Evolutionary conservation across 192 early-diverging fungal species (phyloP).

Genomic region (Coemansia sp.): DNA sequence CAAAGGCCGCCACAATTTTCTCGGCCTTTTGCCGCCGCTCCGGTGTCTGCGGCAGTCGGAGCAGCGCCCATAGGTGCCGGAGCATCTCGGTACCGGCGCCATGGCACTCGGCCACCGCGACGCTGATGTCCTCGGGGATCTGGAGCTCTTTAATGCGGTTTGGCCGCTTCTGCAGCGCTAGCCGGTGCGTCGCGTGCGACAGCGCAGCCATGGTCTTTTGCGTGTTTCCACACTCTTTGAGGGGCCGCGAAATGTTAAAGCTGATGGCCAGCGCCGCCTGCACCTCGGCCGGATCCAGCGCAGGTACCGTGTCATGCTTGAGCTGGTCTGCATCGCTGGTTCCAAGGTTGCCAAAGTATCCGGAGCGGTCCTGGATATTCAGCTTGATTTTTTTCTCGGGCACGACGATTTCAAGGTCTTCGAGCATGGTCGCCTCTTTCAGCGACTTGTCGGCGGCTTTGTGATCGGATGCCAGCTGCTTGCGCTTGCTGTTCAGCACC

Average conservation of each 20-base stretch:
- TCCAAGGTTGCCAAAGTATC: slow-evolving; percentile 70
- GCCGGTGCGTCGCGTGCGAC: slow-evolving; percentile 20
- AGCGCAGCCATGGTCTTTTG: slow-evolving; percentile 24
- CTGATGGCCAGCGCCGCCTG: slow-evolving; percentile 13
- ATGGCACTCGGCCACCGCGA: slow-evolving; percentile 43
- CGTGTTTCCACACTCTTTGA: slow-evolving; percentile 21
- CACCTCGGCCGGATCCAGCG: not conserved
- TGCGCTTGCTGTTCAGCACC: slow-evolving; percentile 34
- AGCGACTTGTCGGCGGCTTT: slow-evolving; percentile 37
- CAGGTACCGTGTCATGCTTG: not conserved
- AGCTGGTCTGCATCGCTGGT: slow-evolving; percentile 15
- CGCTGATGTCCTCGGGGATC: slow-evolving; percentile 27
- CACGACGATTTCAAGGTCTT: slow-evolving; percentile 60
- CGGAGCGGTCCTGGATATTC: slow-evolving; percentile 68
- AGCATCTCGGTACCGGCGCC: slow-evolving; percentile 52
- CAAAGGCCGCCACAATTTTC: slow-evolving; percentile 41
- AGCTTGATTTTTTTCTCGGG: slow-evolving; percentile 54
- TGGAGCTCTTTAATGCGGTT: slow-evolving; percentile 44
- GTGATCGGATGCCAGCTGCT: slow-evolving; percentile 2
- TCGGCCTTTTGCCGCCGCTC: slow-evolving; percentile 33
- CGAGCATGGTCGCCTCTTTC: slow-evolving; percentile 59
- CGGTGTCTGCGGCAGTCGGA: slow-evolving; percentile 29
- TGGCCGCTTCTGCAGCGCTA: slow-evolving; percentile 14
- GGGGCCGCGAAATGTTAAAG: slow-evolving; percentile 31
- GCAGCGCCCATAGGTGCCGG: slow-evolving; percentile 47